Base-by-base conservation (phyloP, 345 rosid species). In the Bruguiera parviflora region DNA sequence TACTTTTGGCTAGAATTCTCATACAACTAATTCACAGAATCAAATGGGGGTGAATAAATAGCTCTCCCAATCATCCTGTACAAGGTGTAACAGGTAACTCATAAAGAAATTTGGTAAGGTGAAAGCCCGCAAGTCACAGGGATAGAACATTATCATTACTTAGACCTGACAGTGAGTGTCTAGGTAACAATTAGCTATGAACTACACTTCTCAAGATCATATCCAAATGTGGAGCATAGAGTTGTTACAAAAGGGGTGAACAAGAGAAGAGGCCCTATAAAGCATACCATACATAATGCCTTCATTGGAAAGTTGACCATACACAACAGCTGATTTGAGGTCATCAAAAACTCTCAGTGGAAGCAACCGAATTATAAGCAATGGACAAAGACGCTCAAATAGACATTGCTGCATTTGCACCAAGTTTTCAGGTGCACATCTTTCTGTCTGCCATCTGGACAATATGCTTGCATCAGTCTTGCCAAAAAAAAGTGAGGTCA, bases 351-450 rank as follows among this genome's bases (percentile, higher is more conserved):
- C 85, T 82, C 87, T 81, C 68, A 90, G 70, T 7, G 98, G 98
- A 81, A 93, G 98, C 67, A 93, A 63, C 76, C 90, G 85, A 70
- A 93, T 73, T 59, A 93, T 73, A 69, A 93, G 98, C 71, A 93
- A 66, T 6, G 98, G 98, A 81, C 92, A 91, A 64, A 93, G 96
- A 64, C 78, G 89, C 64, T 84, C 86, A 86, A 87, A 93, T 47
- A 93, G 79, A 66, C 70, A 75, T 63, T 79, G 86, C 74, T 84
- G 86, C 75, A 78, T 70, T 66, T 56, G 71, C 68, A 64, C 32
- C 4, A 69, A 71, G 58, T 80, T 81, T 43, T 79, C 83, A 62
- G 74, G 66, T 53, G 75, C 49, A 72, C 13, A 49, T 27, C 75
- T 76, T 74, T 51, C 71, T 63, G 71, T 75, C 52, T 75, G 86